Evolutionary conservation across 2,329 filamentous ascomycete genomes (phyloP).

Genomic region (Xylaria sp.): DNA sequence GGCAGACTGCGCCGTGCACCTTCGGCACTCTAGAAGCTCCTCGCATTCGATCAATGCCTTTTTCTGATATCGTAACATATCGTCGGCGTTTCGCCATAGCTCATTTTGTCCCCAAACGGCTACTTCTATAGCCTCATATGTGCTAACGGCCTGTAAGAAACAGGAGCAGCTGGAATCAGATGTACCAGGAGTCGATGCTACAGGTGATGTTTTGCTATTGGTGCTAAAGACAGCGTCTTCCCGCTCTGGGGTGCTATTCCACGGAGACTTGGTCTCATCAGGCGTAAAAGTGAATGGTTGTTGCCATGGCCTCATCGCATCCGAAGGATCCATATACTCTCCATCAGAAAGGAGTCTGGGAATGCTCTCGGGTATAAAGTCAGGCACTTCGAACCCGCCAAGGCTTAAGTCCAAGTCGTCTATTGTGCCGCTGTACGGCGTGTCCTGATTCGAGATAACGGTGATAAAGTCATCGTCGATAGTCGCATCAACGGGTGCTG

Average conservation of each 20-base stretch:
- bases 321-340: conserved; percentile 36
- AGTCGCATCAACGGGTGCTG: conserved; percentile 15
- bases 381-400: conserved; percentile 28
- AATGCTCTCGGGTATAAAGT: conserved; percentile 32
- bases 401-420: conserved; percentile 34
- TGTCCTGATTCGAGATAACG: conserved; percentile 30
- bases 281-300: conserved; percentile 32
- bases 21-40: conserved; percentile 32
- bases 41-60: conserved; percentile 36
- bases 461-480: conserved; percentile 31
- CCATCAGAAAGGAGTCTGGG: conserved; percentile 28
- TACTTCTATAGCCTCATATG: conserved; percentile 36
- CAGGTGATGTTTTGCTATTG: conserved; percentile 28
- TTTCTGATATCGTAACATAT: conserved; percentile 37
- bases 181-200: conserved; percentile 15
- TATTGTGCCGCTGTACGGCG: conserved; percentile 25
- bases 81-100: conserved; percentile 31
- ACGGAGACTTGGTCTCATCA: conserved; percentile 29
- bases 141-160: conserved; percentile 33
- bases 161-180: conserved; percentile 34
- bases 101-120: conserved; percentile 34
- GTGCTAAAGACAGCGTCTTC: conserved; percentile 30
- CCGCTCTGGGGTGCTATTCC: conserved; percentile 31
- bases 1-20: conserved; percentile 34
- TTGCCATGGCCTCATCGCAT: conserved; percentile 34